Evolutionary conservation across 2,329 filamentous ascomycete genomes (phyloP), one percentile per base, ranked within the genome.

Genomic region (Paraphaeosphaeria minitans): DNA sequence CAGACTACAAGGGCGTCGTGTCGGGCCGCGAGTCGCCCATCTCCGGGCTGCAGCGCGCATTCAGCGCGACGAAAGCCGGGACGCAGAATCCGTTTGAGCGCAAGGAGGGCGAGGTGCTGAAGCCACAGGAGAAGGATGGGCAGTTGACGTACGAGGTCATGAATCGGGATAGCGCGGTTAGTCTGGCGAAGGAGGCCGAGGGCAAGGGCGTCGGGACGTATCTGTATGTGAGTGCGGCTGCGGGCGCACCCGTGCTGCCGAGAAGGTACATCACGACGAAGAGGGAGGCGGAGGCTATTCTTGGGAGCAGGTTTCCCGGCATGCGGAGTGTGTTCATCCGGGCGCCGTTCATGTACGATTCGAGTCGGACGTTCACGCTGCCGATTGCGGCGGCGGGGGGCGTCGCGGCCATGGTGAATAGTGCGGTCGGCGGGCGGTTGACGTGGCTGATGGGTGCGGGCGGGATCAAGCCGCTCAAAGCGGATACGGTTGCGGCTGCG

Each of bases 131-230:
- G 75, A 84, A 81, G 47, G 87, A 88, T 66, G 88, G 88, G 27
- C 90, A 95, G 78, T 83, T 97, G 69, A 97, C 94, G 19, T 99
- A 99, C 80, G 95, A 98, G 81, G 84, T 93, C 60, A 97, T 99
- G 92, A 99, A 99, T 80, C 86, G 95, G 57, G 94, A 98, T 79
- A 84, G 84, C 80, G 94, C 94, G 49, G 87, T 98, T 61, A 85
- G 89, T 55, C 84, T 97, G 14, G 95, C 94, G 14, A 87, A 89
- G 70, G 91, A 94, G 74, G 88, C 93, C 1, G 83, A 84, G 27
- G 80, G 80, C 35, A 85, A 87, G 59, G 83, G 86, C 37, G 88
- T 89, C 14, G 79, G 83, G 19, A 86, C 88, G 0, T 97, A 97
- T 74, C 87, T 89, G 59, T 98, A 92, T 81, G 89, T 99, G 61